phyloP scores from a whole-genome alignment of 176 grass and related monocot species.

The Paspalum notatum region DNA sequence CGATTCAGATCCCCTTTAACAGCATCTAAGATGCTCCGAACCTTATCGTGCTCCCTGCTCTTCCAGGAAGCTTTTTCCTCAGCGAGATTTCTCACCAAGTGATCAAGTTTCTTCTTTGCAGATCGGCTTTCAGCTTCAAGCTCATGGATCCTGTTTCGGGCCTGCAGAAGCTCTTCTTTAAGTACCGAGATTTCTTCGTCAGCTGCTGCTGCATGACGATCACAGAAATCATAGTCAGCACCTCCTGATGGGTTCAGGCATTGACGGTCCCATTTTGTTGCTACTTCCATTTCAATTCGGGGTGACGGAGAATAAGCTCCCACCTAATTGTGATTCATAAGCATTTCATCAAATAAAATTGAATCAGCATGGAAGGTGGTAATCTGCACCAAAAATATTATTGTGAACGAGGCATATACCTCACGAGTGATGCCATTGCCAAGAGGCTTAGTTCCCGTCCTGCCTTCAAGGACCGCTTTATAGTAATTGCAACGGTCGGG shows the following conservation, averaged over 20 bases:
- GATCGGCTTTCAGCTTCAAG: conserved; percentile 57
- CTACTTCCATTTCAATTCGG: conserved; percentile 64
- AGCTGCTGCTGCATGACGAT: conserved; percentile 6
- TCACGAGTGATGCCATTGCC: conserved; percentile 41
- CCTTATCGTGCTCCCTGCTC: conserved; percentile 71
- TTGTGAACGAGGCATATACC: conserved; percentile 49
- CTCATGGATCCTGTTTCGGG: conserved; percentile 48
- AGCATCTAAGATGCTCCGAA: conserved; percentile 51
- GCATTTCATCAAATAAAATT: conserved; percentile 35
- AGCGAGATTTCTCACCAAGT: conserved; percentile 56
- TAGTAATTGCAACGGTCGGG: conserved; percentile 55
- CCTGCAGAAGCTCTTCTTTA: conserved; percentile 55
- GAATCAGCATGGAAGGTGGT: conserved; percentile 29
- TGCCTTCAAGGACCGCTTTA: conserved; percentile 52
- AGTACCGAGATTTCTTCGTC: conserved; percentile 55
- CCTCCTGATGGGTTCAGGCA: conserved; percentile 35
- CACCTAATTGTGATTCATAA: conserved; percentile 47
- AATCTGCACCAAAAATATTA: conserved; percentile 16
- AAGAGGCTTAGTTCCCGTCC: conserved; percentile 47
- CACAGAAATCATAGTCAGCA: conserved; percentile 41
- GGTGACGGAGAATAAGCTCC: conserved; percentile 68
- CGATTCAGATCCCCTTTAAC: conserved; percentile 62
- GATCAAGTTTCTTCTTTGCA: conserved; percentile 69
- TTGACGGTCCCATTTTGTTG: conserved; percentile 78
- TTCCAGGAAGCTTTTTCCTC: conserved; percentile 67